Base-by-base conservation (phyloP, 495 filamentous ascomycete species). In the Aspergillus ostianus region DNA sequence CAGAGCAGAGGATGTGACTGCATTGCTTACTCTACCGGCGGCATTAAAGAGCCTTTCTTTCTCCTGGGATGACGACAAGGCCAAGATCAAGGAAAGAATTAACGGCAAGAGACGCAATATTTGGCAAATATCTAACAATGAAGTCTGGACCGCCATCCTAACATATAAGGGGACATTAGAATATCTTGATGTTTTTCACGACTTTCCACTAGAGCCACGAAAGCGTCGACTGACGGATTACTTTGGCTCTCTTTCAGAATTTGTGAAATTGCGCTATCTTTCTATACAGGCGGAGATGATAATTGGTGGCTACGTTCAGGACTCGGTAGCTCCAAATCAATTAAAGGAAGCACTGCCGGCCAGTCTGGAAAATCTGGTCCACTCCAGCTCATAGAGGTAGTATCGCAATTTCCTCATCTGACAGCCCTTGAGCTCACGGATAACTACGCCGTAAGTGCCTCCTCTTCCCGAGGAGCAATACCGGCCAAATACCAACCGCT, bases 11-110 rank as follows among this genome's bases (percentile, higher is more conserved):
- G 57, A 59, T 21, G 44, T 59, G 30, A 49, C 45, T 2, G 45
- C 51, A 6, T 19, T 59, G 18, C 44, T 59, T n/a, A 59, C 51
- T 17, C 23, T 59, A 3, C 57, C 57, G 36, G 5, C 7, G 4
- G 27, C 17, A 9, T 29, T 59, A n/a, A 59, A 29, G 4, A 54
- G 57, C 54, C 44, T 59, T 4, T 59, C 50, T 6, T 29, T 59
- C 2, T 49, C 21, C 27, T 59, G 57, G 57, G 49, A 51, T 30
- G 29, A 20, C 2, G 48, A 52, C 32, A 52, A 54, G 27, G 10
- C 50, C 45, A 41, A 41, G 10, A 1, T 12, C 36, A 53, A 54
- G 41, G 12, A 47, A 21, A 49, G 23, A 5, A 19, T 47, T 10
- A 47, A 17, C 32, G 23, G 21, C 2, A 59, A 59, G 50, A 59